Evolutionary conservation across 2,329 filamentous ascomycete genomes (phyloP).

Genomic region (Paecilomyces variotii): DNA sequence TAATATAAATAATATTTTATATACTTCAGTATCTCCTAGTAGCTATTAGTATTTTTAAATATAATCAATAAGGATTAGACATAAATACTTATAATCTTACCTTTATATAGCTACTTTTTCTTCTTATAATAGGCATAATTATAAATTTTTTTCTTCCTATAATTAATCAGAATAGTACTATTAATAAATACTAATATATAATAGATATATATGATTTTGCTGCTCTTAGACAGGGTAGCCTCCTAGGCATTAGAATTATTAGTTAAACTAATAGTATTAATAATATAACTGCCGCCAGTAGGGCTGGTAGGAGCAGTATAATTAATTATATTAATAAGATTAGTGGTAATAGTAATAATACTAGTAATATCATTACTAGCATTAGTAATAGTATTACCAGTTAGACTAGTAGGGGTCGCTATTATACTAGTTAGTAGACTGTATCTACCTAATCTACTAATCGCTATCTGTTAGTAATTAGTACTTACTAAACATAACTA

Average conservation of each 20-base stretch:
- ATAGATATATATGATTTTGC: not conserved
- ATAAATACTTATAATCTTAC: not conserved
- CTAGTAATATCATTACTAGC: not conserved
- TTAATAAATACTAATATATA: not conserved
- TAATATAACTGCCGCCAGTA: not conserved
- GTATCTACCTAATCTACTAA: not conserved
- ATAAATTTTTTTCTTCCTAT: not conserved
- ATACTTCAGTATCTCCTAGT: not conserved
- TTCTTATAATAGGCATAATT: not conserved
- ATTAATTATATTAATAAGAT: not conserved
- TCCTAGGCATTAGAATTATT: not conserved
- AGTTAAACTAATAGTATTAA: not conserved
- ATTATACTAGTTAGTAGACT: not conserved
- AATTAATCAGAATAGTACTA: not conserved
- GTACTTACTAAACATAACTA: too few species aligned
- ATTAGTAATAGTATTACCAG: not conserved
- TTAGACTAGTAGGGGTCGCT: too few species aligned
- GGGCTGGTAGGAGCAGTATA: not conserved
- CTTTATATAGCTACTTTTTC: not conserved
- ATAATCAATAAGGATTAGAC: not conserved
- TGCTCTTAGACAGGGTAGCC: not conserved
- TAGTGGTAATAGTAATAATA: not conserved
- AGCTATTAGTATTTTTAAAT: not conserved
- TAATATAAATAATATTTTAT: not conserved
- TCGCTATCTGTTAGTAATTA: too few species aligned